phyloP scores from a whole-genome alignment of 306 rosid species.

The Pterocarpus macrocarpus region DNA sequence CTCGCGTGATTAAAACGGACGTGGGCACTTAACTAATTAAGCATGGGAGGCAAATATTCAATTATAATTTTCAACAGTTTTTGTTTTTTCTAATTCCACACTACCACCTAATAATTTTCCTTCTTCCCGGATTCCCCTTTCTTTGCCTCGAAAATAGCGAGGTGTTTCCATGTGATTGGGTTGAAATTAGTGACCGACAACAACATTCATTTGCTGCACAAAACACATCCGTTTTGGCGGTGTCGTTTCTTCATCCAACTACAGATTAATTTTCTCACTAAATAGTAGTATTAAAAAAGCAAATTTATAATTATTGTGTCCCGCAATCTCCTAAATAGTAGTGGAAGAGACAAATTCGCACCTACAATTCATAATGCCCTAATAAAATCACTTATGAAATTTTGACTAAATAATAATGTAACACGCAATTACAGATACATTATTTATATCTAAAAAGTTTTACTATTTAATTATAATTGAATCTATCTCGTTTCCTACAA shows the following conservation, averaged over 20 bases:
- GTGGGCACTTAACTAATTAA: not conserved
- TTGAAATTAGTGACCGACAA: conserved; percentile 39
- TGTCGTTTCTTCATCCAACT: conserved; percentile 18
- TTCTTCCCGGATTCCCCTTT: not conserved
- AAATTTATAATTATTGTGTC: too few relatives aligned
- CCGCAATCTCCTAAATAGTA: too few relatives aligned
- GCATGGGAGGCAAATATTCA: not conserved
- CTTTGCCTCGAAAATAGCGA: not conserved
- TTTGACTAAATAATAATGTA: too few relatives aligned
- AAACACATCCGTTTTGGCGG: conserved; percentile 42
- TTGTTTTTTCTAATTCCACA: too few relatives aligned
- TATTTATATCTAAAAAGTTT: too few relatives aligned
- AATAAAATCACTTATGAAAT: too few relatives aligned
- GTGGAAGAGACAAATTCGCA: too few relatives aligned
- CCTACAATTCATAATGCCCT: too few relatives aligned
- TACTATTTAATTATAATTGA: too few relatives aligned
- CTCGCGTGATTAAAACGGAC: not conserved
- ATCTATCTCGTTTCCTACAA: too few relatives aligned
- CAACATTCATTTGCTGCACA: conserved; percentile 38
- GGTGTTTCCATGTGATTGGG: conserved; percentile 37
- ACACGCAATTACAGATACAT: too few relatives aligned
- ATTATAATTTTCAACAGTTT: not conserved
- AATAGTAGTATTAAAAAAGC: too few relatives aligned
- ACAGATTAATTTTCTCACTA: not conserved
- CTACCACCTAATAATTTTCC: not conserved